These are phyloP conservation scores for Aquilaria sinensis DNA, from an alignment of 345 rosid genomes.

Conservation along the genomic window DNA sequence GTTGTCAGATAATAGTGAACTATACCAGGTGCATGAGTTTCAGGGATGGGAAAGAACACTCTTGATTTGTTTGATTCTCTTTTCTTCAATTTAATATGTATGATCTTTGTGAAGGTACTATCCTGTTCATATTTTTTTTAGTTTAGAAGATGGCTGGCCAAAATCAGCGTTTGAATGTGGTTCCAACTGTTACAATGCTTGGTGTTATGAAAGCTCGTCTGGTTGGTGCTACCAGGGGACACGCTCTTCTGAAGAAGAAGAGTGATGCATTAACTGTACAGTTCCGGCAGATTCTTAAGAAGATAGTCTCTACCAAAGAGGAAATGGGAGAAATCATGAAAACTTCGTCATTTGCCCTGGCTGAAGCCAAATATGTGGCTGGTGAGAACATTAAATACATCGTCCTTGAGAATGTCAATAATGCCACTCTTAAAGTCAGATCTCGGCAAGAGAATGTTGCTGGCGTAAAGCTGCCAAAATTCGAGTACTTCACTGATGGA, in stretches of 20 bases:
- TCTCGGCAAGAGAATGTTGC: conserved; percentile 79
- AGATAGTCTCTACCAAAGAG: conserved; percentile 73
- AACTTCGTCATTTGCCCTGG: conserved; percentile 69
- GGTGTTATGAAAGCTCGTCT: conserved; percentile 77
- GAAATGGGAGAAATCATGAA: conserved; percentile 93
- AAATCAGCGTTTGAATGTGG: conserved; percentile 74
- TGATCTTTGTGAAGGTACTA: too few species aligned
- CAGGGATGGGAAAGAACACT: too few species aligned
- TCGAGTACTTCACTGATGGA: conserved; percentile 72
- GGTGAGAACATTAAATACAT: conserved; percentile 81
- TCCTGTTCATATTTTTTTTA: conserved; percentile 1
- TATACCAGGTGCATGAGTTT: too few species aligned
- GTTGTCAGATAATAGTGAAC: too few species aligned
- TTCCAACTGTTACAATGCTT: conserved; percentile 85
- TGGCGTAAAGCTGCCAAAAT: conserved; percentile 89
- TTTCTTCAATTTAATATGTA: too few species aligned
- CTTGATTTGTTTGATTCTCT: too few species aligned
- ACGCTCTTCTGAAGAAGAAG: conserved; percentile 95
- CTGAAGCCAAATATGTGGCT: conserved; percentile 82
- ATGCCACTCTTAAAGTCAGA: conserved; percentile 74
- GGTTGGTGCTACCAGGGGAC: conserved; percentile 90
- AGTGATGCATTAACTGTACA: conserved; percentile 94
- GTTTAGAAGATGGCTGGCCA: conserved; percentile 66
- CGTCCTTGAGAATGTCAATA: conserved; percentile 80
- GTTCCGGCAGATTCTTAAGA: conserved; percentile 79